Conservation (phyloP, 2,329 filamentous ascomycete species). For the Corinectria fuckeliana region DNA sequence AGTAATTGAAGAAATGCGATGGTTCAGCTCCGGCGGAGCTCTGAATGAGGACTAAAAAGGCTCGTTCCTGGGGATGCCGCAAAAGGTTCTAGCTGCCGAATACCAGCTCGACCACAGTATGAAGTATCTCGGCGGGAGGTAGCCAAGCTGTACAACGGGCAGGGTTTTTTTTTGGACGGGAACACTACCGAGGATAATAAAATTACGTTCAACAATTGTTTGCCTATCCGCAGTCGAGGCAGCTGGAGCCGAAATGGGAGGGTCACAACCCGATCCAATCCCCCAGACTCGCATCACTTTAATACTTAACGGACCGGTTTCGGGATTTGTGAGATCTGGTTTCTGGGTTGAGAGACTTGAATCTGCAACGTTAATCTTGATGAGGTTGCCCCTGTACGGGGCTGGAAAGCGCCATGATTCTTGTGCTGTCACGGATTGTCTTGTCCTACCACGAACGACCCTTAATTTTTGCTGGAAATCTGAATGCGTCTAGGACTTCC, state of each 20-base stretch:
- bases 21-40: neutral
- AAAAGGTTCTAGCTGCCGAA: neutral
- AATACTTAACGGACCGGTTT: neutral
- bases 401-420: neutral
- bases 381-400: neutral
- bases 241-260: conserved; percentile 9
- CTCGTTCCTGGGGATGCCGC: neutral
- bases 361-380: neutral
- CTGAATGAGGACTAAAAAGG: too few species aligned
- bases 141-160: neutral
- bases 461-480: neutral
- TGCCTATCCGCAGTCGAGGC: neutral
- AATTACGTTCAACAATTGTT: neutral
- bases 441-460: neutral
- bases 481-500: neutral
- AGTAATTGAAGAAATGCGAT: conserved; percentile 39
- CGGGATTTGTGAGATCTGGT: neutral
- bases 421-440: conserved; percentile 3
- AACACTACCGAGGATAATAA: neutral
- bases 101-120: neutral
- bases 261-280: neutral
- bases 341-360: neutral
- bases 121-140: neutral
- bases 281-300: neutral
- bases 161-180: neutral